Evolutionary conservation across 805 yeast genomes (phyloP).

Genomic region (Kazachstania kunashirensis): DNA sequence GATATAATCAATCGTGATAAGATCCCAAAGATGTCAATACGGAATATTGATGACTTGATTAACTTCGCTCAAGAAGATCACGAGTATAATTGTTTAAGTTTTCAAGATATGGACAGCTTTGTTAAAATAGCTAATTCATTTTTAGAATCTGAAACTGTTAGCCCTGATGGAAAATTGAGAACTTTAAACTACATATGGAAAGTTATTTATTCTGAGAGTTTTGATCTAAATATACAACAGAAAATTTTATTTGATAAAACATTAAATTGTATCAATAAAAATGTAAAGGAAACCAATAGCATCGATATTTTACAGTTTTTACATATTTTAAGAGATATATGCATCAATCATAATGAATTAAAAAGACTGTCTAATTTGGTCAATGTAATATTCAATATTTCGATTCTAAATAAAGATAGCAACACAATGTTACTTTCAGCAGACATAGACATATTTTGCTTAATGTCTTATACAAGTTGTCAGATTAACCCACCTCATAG

Average conservation of each 20-base stretch:
- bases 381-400: constrained; percentile 23
- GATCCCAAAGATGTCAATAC: neutral
- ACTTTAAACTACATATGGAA: constrained; percentile 9
- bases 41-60: constrained; percentile 1
- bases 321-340: constrained; percentile 10
- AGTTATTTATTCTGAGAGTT: constrained; percentile 6
- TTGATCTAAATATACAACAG: constrained; percentile 2
- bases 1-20: constrained; percentile 8
- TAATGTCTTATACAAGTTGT: no score
- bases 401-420: constrained; percentile 10
- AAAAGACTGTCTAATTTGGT: constrained; percentile 23
- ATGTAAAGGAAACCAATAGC: constrained; percentile 4
- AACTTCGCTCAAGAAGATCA: neutral
- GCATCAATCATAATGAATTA: constrained; percentile 11
- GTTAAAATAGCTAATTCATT: neutral
- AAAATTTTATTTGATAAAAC: constrained; percentile 15
- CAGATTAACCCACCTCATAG: no score
- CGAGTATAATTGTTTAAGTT: neutral
- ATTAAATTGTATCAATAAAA: constrained; percentile 14
- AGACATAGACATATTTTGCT: no score
- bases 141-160: neutral
- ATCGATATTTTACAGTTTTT: constrained; percentile 3
- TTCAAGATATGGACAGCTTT: neutral
- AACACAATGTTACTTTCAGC: no score
- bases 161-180: neutral